Evolutionary conservation across 768 basidiomycete genomes (phyloP), one percentile per base, ranked within the genome.

Genomic region (Mycena vitilis): DNA sequence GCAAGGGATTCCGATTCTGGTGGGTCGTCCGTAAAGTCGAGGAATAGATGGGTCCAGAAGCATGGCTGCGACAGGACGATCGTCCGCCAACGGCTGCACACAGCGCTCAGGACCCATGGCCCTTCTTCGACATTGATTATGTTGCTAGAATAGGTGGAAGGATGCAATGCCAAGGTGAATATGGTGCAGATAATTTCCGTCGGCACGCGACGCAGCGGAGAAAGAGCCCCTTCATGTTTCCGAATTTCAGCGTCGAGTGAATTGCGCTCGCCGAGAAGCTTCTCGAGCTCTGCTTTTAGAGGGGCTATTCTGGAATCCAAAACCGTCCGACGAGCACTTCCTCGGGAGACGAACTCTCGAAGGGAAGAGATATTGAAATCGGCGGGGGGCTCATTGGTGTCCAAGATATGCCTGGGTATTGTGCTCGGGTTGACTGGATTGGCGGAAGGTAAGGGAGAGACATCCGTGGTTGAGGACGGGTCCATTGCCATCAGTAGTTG

Each of bases 141-240:
- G 15, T 52, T 16, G 25, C 5, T 18, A 25, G 25, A 30, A 7
- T 12, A 49, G 6, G 16, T 4, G n/a, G 8, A 30, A 13, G 47
- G 48, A 5, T 0, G 37, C 30, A 51, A 12, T 4, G 49, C 49
- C n/a, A 51, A 52, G 9, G 25, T 22, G 56, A 65, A 65, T 36
- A 65, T 59, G 49, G 42, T 20, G 11, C 49, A 51, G 2, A 65
- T 16, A 34, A 59, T 23, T 18, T 65, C 56, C 2, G 56, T n/a
- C 0, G 64, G 64, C 47, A 65, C 58, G 25, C 56, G 55, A 4
- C 64, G 64, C 1, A 59, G 56, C 1, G 49, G 64, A 1, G 56
- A 60, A 40, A 66, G 0, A 2, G 58, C 52, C 5, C 51, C 58
- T 12, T 53, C 51, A 22, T 66, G 58, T 23, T 47, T 54, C 18